phyloP scores from a whole-genome alignment of 305 asterid species.

The Coffea humblotiana region DNA sequence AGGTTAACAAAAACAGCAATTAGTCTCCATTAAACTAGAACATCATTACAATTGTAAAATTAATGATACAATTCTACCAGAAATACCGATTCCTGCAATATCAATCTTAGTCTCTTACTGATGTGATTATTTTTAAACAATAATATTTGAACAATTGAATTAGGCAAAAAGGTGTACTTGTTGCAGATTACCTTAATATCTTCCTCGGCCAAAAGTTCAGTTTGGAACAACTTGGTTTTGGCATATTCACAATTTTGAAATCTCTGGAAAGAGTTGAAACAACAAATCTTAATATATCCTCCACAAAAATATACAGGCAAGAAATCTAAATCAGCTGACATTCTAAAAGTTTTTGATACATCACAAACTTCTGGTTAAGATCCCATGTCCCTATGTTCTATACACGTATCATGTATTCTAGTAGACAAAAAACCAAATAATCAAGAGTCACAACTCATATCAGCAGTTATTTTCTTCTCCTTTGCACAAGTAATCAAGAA shows the following conservation, averaged over 20 bases:
- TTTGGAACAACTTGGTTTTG: constrained; percentile 69
- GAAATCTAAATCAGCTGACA: not conserved
- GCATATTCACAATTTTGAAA: constrained; percentile 78
- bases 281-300: constrained; percentile 15
- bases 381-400: not conserved
- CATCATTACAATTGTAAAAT: not conserved
- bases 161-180: constrained; percentile 18
- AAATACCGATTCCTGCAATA: not conserved
- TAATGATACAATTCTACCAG: not conserved
- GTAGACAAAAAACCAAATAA: not conserved
- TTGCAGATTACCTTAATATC: constrained; percentile 56
- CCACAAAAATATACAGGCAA: constrained; percentile 5
- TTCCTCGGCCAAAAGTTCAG: constrained; percentile 80
- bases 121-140: not conserved
- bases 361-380: not conserved
- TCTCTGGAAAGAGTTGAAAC: constrained; percentile 46
- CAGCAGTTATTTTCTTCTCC: not conserved
- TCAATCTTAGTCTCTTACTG: not conserved
- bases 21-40: not conserved
- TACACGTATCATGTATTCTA: no score
- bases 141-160: not conserved
- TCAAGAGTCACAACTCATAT: not conserved
- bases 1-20: not conserved
- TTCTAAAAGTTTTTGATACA: constrained; percentile 1
- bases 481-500: not conserved